Evolutionary conservation across 1,139 yeast species (phyloP).

Genomic region (Candida sp.): DNA sequence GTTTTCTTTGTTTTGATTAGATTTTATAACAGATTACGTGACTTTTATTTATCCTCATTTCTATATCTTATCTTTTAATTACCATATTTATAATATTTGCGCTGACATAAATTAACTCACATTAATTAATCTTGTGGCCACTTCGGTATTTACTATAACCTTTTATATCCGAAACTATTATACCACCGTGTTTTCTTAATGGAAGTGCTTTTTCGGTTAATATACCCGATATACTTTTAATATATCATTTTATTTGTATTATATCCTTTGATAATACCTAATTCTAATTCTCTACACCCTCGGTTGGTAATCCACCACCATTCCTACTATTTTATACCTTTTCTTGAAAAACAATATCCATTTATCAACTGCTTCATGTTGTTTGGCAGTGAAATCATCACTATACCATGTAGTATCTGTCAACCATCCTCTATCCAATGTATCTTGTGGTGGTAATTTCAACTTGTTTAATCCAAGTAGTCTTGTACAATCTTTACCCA

Average conservation of each 20-base stretch:
- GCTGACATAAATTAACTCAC: no score
- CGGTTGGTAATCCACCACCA: slow-evolving; percentile 25
- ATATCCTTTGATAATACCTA: no score
- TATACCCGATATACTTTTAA: not conserved
- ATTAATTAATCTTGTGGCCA: no score
- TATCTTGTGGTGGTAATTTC: slow-evolving; percentile 14
- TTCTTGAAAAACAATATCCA: slow-evolving; percentile 57
- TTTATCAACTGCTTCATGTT: slow-evolving; percentile 48
- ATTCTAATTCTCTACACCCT: not conserved
- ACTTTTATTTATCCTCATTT: no score
- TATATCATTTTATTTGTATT: no score
- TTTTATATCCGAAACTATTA: no score
- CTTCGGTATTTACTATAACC: no score
- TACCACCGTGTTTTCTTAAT: no score
- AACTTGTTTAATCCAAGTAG: slow-evolving; percentile 52
- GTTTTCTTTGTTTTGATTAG: no score
- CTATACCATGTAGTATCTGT: slow-evolving; percentile 42
- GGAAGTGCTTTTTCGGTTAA: not conserved
- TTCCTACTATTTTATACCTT: slow-evolving; percentile 41
- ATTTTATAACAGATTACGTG: no score
- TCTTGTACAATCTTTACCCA: slow-evolving; percentile 76
- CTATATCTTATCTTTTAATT: no score
- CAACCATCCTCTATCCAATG: slow-evolving; percentile 12
- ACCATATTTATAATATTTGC: no score
- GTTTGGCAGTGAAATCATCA: slow-evolving; percentile 47